Conservation (phyloP, 129 eudicot genomes). For the Kitagawia praeruptora region DNA sequence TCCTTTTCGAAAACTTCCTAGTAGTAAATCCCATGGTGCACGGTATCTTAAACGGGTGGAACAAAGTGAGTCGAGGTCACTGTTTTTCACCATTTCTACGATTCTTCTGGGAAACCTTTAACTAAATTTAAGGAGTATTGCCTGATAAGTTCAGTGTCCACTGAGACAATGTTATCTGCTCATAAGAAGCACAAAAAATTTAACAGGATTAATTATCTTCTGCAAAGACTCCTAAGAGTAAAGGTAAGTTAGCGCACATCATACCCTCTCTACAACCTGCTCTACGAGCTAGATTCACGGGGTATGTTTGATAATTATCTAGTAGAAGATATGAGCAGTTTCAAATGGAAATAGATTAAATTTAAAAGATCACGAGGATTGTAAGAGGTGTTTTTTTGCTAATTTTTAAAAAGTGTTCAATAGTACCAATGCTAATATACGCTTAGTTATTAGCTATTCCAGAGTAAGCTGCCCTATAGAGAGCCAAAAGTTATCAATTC, state of each 20-base stretch:
- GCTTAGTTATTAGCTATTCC: neutral
- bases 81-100: conserved; percentile 26
- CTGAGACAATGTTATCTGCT: conserved; percentile 24
- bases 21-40: conserved; percentile 60
- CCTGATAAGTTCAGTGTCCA: conserved; percentile 33
- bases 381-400: neutral
- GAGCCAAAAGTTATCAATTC: neutral
- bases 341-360: neutral
- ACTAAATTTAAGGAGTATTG: conserved; percentile 19
- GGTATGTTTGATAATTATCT: neutral
- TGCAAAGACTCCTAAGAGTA: too few species aligned
- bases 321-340: neutral
- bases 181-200: neutral
- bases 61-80: conserved; percentile 29
- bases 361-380: neutral
- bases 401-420: neutral
- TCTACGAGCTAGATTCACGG: neutral
- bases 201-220: neutral
- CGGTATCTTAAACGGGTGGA: conserved; percentile 37
- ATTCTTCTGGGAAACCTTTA: conserved; percentile 30
- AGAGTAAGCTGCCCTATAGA: neutral
- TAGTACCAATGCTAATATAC: neutral
- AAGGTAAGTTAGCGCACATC: neutral
- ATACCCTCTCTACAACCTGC: neutral
- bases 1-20: conserved; percentile 34